Evolutionary conservation across 306 rosid genomes (phyloP).

Genomic region (Prunus mongolica): DNA sequence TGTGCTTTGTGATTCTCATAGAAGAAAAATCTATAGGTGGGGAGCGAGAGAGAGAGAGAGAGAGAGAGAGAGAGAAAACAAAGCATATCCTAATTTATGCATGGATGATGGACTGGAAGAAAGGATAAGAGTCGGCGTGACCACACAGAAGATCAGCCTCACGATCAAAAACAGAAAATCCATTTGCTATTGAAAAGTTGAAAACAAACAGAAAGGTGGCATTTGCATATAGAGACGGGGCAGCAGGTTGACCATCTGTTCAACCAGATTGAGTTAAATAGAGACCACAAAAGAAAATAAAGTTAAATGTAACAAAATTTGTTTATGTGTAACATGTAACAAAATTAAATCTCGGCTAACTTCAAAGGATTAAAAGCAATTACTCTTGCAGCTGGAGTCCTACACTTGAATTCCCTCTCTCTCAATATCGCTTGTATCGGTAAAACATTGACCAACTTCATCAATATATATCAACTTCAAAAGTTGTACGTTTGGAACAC

Average conservation of each 20-base stretch:
- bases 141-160: background rate
- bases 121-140: background rate
- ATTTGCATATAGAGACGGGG: background rate
- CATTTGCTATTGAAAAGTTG: background rate
- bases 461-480: too few relatives aligned
- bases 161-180: background rate
- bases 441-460: too few relatives aligned
- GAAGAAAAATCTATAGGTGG: too few relatives aligned
- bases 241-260: background rate
- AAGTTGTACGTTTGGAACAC: too few relatives aligned
- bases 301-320: too few relatives aligned
- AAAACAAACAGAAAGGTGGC: background rate
- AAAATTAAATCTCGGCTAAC: too few relatives aligned
- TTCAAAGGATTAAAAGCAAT: too few relatives aligned
- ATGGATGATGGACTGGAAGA: background rate
- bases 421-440: too few relatives aligned
- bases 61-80: background rate
- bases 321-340: too few relatives aligned
- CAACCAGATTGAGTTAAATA: too few relatives aligned
- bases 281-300: too few relatives aligned
- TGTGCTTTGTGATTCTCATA: background rate
- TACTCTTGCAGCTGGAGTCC: too few relatives aligned
- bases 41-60: background rate
- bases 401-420: accelerated
- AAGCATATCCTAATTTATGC: background rate